These are phyloP conservation scores for Phialemonium atrogriseum DNA, from an alignment of 2,329 filamentous ascomycete genomes.

Conservation along the genomic window DNA sequence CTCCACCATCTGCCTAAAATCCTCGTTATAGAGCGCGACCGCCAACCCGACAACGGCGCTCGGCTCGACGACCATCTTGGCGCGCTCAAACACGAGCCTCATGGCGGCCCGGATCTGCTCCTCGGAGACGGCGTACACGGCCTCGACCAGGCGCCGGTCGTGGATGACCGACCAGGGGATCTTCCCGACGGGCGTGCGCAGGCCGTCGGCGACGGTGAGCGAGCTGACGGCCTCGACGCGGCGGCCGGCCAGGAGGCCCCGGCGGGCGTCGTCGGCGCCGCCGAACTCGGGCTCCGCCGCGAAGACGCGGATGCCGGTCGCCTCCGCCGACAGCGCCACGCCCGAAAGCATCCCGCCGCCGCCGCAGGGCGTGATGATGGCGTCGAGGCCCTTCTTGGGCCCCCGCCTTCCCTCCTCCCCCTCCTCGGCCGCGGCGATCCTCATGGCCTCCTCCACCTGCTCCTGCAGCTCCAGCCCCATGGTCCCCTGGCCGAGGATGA, in stretches of 20 bases:
- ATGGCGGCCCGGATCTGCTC: slow-evolving; percentile 73
- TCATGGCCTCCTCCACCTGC: slow-evolving; percentile 54
- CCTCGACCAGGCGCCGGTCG: slow-evolving; percentile 59
- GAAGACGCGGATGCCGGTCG: slow-evolving; percentile 68
- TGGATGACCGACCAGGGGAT: slow-evolving; percentile 73
- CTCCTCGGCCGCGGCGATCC: slow-evolving; percentile 10
- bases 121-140: slow-evolving; percentile 68
- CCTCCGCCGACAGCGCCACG: slow-evolving; percentile 66
- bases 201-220: slow-evolving; percentile 79
- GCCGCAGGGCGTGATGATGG: slow-evolving; percentile 74
- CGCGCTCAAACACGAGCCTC: slow-evolving; percentile 70
- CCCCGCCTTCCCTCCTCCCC: slow-evolving; percentile 14
- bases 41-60: slow-evolving; percentile 79
- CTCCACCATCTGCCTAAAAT: slow-evolving; percentile 66
- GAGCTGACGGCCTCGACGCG: slow-evolving; percentile 63
- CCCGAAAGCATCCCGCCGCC: slow-evolving; percentile 85
- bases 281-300: slow-evolving; percentile 78
- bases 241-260: slow-evolving; percentile 56
- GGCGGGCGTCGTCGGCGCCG: slow-evolving; percentile 73
- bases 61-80: slow-evolving; percentile 89
- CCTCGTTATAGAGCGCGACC: slow-evolving; percentile 75
- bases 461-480: slow-evolving; percentile 71
- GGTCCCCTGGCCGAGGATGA: slow-evolving; percentile 91
- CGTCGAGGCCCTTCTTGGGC: slow-evolving; percentile 42
- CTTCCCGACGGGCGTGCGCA: slow-evolving; percentile 73